These are phyloP conservation scores for Kwoniella sp. DNA, from an alignment of 768 basidiomycete species.

Conservation along the genomic window DNA sequence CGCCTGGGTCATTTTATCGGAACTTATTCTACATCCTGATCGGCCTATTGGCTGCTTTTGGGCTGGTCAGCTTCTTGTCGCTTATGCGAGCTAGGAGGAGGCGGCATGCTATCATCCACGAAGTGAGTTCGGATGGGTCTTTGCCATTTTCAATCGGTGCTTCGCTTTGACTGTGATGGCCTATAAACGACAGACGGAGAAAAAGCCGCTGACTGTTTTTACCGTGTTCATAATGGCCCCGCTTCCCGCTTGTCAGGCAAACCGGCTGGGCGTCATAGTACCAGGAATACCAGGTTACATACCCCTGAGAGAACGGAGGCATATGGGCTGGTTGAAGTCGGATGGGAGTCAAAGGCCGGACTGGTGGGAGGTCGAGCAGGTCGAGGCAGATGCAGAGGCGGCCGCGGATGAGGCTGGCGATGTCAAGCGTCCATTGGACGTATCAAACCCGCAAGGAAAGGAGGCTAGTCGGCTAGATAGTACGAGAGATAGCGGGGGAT, in stretches of 20 bases:
- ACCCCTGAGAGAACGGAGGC: constrained; percentile 35
- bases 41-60: constrained; percentile 45
- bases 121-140: constrained; percentile 30
- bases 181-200: not conserved
- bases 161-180: too few species aligned
- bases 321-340: constrained; percentile 22
- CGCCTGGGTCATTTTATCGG: constrained; percentile 21
- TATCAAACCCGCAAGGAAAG: too few species aligned
- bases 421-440: not conserved
- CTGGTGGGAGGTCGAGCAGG: constrained; percentile 46
- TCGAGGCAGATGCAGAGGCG: not conserved
- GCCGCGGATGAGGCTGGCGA: not conserved
- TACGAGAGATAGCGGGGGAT: constrained; percentile 3
- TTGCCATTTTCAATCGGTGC: not conserved
- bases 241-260: constrained; percentile 30
- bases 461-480: not conserved
- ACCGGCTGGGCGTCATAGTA: constrained; percentile 44
- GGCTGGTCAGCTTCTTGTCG: constrained; percentile 38
- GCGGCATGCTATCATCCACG: constrained; percentile 32
- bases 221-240: not conserved
- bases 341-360: constrained; percentile 36
- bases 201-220: not conserved
- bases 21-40: constrained; percentile 53
- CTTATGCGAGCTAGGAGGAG: constrained; percentile 41
- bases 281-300: constrained; percentile 50